These are phyloP conservation scores for Chrysosphaeria jannelii DNA, from an alignment of 2,329 filamentous ascomycete genomes.

Conservation along the genomic window DNA sequence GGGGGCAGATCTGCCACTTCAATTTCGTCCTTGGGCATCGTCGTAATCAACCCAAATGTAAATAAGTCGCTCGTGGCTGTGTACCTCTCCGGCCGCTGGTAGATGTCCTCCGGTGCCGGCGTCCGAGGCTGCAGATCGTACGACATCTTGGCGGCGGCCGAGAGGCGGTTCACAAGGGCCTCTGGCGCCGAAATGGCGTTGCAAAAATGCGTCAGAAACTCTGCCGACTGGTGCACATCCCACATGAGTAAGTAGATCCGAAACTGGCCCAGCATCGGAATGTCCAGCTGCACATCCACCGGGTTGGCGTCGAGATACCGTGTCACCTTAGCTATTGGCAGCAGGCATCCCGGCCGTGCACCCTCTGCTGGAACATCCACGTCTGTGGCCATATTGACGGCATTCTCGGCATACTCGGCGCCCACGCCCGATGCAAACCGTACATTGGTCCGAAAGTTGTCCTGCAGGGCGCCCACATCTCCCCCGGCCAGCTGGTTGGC, in stretches of 20 bases:
- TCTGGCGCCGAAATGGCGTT: slow-evolving; percentile 17
- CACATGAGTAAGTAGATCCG: slow-evolving; percentile 41
- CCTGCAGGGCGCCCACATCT: slow-evolving; percentile 24
- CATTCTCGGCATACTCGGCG: slow-evolving; percentile 22
- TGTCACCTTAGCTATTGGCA: slow-evolving; percentile 39
- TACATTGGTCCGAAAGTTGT: slow-evolving; percentile 34
- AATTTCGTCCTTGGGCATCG: slow-evolving; percentile 27
- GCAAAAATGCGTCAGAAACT: slow-evolving; percentile 30
- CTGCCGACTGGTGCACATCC: slow-evolving; percentile 19
- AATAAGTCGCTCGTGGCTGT: slow-evolving; percentile 35
- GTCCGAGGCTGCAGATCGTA: slow-evolving; percentile 28
- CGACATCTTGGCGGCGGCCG: slow-evolving; percentile 25
- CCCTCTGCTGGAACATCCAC: slow-evolving; percentile 1
- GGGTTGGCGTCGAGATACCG: slow-evolving; percentile 53
- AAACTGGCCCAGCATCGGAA: slow-evolving; percentile 51
- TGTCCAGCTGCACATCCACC: slow-evolving; percentile 47
- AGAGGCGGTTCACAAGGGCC: slow-evolving; percentile 28
- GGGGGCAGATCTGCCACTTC: slow-evolving; percentile 34
- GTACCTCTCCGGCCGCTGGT: slow-evolving; percentile 36
- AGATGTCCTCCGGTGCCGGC: slow-evolving; percentile 29
- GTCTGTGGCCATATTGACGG: slow-evolving; percentile 14
- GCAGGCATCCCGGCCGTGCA: slow-evolving; percentile 20
- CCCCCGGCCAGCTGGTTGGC: slow-evolving; percentile 18
- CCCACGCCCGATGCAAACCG: slow-evolving; percentile 38
- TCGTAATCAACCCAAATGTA: slow-evolving; percentile 38